A percentile compares a stretch with the other conserved stretches of the same genome.
Evolutionary conservation across 2,329 filamentous ascomycete species (phyloP).

Genomic region (Acephala macrosclerotiorum): DNA sequence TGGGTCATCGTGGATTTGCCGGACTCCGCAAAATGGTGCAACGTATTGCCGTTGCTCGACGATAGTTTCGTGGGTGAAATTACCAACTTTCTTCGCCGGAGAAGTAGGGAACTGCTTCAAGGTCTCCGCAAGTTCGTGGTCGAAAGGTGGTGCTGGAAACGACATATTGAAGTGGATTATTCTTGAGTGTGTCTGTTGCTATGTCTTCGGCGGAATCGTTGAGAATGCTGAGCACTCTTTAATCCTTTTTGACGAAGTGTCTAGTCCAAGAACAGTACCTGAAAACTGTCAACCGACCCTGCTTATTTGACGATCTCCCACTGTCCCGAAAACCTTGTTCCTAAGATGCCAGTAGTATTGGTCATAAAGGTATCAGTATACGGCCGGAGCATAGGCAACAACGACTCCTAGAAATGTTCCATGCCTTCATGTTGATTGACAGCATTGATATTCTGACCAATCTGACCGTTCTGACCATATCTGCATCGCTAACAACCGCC

Average conservation of each 20-base stretch:
- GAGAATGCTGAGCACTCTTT: not conserved
- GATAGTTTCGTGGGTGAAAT: not conserved
- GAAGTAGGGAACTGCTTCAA: not conserved
- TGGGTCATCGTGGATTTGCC: not conserved
- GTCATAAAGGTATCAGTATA: too few species aligned
- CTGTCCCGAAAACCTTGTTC: too few species aligned
- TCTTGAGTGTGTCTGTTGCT: not conserved
- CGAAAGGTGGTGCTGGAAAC: conserved; percentile 4
- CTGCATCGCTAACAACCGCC: not conserved
- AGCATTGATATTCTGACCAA: too few species aligned
- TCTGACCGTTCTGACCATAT: not conserved
- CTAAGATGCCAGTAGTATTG: too few species aligned
- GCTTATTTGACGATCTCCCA: too few species aligned
- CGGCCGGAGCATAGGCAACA: not conserved
- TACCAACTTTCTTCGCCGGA: not conserved
- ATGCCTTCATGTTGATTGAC: too few species aligned
- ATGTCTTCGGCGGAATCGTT: not conserved
- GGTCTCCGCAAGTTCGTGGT: not conserved
- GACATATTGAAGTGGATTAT: not conserved
- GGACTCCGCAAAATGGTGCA: not conserved
- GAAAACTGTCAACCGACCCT: too few species aligned
- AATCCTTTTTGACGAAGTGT: not conserved
- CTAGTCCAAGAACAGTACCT: too few species aligned
- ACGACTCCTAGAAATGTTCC: too few species aligned
- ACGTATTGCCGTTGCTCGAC: not conserved